Evolutionary conservation across 345 rosid species (phyloP).

Genomic region (Rubroshorea leprosula): DNA sequence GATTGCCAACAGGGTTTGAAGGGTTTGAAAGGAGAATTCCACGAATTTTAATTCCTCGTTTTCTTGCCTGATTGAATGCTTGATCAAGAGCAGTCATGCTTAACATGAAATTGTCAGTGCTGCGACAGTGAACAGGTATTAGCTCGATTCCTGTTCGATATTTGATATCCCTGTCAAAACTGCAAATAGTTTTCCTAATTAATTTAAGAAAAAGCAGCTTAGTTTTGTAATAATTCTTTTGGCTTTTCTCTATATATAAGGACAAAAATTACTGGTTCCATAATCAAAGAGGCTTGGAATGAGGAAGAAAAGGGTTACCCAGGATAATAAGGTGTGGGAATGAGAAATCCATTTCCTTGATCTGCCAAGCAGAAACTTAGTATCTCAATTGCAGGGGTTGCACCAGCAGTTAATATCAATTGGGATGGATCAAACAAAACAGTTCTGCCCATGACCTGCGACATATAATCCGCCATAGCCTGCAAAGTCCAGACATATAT

Average conservation of each 20-base stretch:
- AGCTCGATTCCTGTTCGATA: constrained; percentile 82
- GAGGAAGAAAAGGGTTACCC: constrained; percentile 42
- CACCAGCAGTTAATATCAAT: constrained; percentile 72
- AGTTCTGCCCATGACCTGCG: constrained; percentile 45
- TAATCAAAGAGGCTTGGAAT: background rate
- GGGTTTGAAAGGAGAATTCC: constrained; percentile 85
- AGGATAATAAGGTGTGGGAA: constrained; percentile 88
- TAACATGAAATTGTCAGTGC: constrained; percentile 58
- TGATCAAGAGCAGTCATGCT: constrained; percentile 70
- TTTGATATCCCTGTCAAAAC: constrained; percentile 78
- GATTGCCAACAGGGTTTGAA: constrained; percentile 80
- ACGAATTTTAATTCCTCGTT: constrained; percentile 64
- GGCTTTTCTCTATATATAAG: too few species aligned
- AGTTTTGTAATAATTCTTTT: too few species aligned
- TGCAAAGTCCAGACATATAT: constrained; percentile 22
- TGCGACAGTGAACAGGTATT: constrained; percentile 84
- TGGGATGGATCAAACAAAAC: constrained; percentile 66
- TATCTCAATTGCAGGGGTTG: constrained; percentile 83
- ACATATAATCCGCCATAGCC: constrained; percentile 87
- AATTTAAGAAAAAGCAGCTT: background rate
- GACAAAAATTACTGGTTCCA: background rate
- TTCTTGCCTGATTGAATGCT: constrained; percentile 79
- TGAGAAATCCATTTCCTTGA: constrained; percentile 78
- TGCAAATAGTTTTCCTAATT: constrained; percentile 33
- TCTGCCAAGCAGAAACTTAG: constrained; percentile 86